Evolutionary conservation across 306 rosid species (phyloP), one percentile per base, ranked within the genome.

Genomic region (Glycine latifolia): DNA sequence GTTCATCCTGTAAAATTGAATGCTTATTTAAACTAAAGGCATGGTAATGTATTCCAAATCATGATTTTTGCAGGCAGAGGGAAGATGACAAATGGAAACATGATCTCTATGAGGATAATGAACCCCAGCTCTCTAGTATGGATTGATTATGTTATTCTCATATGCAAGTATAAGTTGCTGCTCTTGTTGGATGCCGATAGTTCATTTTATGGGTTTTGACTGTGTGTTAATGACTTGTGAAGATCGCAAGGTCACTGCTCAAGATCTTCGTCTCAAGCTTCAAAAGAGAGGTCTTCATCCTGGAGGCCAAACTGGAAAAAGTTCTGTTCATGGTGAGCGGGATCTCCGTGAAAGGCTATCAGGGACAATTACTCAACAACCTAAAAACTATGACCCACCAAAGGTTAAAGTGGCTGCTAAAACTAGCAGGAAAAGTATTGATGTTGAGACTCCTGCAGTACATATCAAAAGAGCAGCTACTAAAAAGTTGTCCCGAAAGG

Each of bases 21-120:
- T 71, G 71, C 20, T 17, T 48, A 79, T 47, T 43, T 50, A 70
- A 75, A 35, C 17, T 3, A 31, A 80, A 67, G 43, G 60, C 62
- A 71, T 75, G 44, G 20, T 71, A 46, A 71, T 71, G 46, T 80
- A 80, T 35, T 69, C 35, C 59, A 44, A 46, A 35, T 33, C 31
- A 71, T 47, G 33, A 26, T 39, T 49, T 67, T 60, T 87, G 73
- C 92, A 92, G 97, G 90, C 94, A 83, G 85, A 90, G 97, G 80
- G 87, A 90, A 77, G 94, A 92, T 86, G 94, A 87, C 88, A 90
- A 87, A 80, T 92, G 97, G 97, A 92, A 92, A 85, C 97, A 92
- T 85, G 94, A 92, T 90, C 97, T 92, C 75, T 92, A 83, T 72
- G 88, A 83, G 6, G 77, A 84, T 47, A 80, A 86, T 66, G 88